A percentile compares a stretch with the other conserved stretches of the same genome.
Conservation (phyloP, 2,329 filamentous ascomycete genomes). For the Didymella arachidicola region DNA sequence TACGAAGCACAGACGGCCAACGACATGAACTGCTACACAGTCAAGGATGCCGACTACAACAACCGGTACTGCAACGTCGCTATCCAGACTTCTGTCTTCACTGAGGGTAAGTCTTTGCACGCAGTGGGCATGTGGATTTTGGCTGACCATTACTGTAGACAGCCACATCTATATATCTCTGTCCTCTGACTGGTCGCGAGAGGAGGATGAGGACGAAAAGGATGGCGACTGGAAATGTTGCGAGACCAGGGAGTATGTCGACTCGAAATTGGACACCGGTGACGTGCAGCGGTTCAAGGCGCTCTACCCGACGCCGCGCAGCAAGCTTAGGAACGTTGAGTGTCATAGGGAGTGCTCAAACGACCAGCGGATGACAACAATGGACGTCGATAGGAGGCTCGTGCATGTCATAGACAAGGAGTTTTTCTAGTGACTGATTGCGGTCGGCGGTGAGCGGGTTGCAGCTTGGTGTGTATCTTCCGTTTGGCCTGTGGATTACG, state of each 20-base stretch:
- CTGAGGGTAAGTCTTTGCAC: not conserved
- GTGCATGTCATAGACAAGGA: not conserved
- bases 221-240: slow-evolving; percentile 2
- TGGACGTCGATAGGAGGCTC: slow-evolving; percentile 6
- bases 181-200: not conserved
- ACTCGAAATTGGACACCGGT: slow-evolving; percentile 5
- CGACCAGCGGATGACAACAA: not conserved
- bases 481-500: not conserved
- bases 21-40: slow-evolving; percentile 5
- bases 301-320: not conserved
- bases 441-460: not conserved
- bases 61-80: slow-evolving; percentile 7
- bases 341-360: slow-evolving; percentile 1
- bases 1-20: not conserved
- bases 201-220: not conserved
- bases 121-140: not conserved
- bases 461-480: not conserved
- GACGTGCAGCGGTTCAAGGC: not conserved
- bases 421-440: not conserved
- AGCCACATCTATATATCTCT: not conserved
- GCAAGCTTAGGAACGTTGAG: not conserved
- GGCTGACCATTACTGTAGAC: not conserved
- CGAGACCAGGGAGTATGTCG: not conserved
- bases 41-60: not conserved
- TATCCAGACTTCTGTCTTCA: not conserved